A percentile compares a stretch with the other conserved stretches of the same genome.
Conservation (phyloP, 805 yeast species). For the Spathaspora girioi region DNA sequence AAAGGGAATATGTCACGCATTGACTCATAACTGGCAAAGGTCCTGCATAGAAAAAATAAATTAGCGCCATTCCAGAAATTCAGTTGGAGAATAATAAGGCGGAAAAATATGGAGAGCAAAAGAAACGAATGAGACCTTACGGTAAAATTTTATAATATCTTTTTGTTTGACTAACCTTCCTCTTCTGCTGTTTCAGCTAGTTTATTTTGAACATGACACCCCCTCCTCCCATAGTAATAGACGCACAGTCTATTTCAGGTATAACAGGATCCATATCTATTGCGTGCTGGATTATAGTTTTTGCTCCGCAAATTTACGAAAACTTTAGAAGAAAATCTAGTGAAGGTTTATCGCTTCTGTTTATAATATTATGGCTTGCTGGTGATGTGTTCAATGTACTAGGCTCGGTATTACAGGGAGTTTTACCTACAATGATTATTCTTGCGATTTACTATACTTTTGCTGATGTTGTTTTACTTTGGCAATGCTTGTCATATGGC, state of each 20-base stretch:
- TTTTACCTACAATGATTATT: conserved; percentile 90
- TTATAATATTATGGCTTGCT: conserved; percentile 84
- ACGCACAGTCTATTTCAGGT: conserved; percentile 72
- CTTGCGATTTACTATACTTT: conserved; percentile 89
- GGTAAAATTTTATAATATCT: not conserved
- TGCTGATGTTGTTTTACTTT: conserved; percentile 80
- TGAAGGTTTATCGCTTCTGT: conserved; percentile 84
- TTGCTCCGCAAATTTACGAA: conserved; percentile 95
- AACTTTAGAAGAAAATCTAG: conserved; percentile 81
- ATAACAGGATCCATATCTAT: conserved; percentile 84
- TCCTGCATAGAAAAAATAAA: not conserved
- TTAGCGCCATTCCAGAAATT: not conserved
- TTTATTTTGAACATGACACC: conserved; percentile 42
- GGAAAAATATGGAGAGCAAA: not conserved
- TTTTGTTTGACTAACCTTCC: not conserved
- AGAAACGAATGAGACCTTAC: not conserved
- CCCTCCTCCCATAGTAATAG: conserved; percentile 62
- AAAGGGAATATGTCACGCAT: not conserved
- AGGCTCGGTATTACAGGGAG: conserved; percentile 87
- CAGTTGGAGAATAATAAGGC: not conserved
- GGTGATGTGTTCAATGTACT: conserved; percentile 93
- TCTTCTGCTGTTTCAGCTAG: not conserved
- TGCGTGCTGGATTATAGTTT: conserved; percentile 97
- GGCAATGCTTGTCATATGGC: conserved; percentile 83
- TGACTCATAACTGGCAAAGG: not conserved